phyloP scores from a whole-genome alignment of 805 yeast genomes.

The Suhomyces emberorum region DNA sequence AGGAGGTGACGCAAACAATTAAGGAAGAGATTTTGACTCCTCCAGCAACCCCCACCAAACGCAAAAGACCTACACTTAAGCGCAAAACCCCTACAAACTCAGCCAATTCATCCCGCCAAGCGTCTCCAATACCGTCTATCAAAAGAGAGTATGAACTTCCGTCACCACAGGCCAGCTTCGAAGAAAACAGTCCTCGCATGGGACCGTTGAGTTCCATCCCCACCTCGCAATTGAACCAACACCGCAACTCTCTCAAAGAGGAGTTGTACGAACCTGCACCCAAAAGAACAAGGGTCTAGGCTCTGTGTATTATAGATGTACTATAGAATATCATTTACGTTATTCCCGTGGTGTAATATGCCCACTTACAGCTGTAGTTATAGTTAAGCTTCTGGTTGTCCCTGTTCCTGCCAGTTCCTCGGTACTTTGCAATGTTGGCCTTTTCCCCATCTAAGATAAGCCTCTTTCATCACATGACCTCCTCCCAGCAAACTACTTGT shows the following conservation, averaged over 20 bases:
- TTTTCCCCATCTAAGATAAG: too few species aligned
- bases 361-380: too few species aligned
- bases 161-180: constrained; percentile 36
- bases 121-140: constrained; percentile 1
- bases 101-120: constrained; percentile 3
- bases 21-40: constrained; percentile 23
- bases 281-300: constrained; percentile 2
- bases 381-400: too few species aligned
- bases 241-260: background rate
- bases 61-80: constrained; percentile 19
- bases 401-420: too few species aligned
- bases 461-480: too few species aligned
- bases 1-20: constrained; percentile 3
- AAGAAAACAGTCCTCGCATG: too few species aligned
- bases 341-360: too few species aligned
- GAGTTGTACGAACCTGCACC: background rate
- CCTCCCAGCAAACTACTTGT: too few species aligned
- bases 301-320: background rate
- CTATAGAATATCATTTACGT: background rate
- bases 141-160: constrained; percentile 19
- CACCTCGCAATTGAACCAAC: background rate
- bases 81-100: constrained; percentile 7
- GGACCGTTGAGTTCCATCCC: too few species aligned
- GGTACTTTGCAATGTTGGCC: too few species aligned
- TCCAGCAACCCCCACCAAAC: constrained; percentile 32